Conservation (phyloP, 176 grass and related monocot genomes). For the Aegilops speltoides region DNA sequence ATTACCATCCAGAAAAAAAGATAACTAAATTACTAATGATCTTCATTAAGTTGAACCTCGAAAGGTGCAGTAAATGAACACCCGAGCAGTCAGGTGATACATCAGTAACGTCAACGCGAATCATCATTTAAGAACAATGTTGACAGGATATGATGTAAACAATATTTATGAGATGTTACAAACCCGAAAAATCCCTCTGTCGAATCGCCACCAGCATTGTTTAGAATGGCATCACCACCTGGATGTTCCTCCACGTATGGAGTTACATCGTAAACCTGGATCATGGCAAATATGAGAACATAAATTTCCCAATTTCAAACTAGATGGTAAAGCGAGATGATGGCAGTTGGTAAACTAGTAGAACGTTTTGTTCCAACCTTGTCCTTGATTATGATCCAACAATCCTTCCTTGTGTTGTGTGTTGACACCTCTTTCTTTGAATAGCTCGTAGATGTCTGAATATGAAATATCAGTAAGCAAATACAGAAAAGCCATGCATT, state of each 20-base stretch:
- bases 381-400: conserved; percentile 85
- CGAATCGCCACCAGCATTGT: conserved; percentile 82
- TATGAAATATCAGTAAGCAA: conserved; percentile 24
- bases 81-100: neutral
- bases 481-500: conserved; percentile 1
- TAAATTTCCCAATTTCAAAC: neutral
- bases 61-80: conserved; percentile 9
- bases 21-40: conserved; percentile 1
- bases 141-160: neutral
- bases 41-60: neutral
- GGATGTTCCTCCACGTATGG: conserved; percentile 88
- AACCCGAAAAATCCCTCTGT: conserved; percentile 77
- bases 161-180: conserved; percentile 19
- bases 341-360: neutral
- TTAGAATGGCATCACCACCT: conserved; percentile 82
- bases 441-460: conserved; percentile 46
- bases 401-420: conserved; percentile 81
- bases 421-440: conserved; percentile 62
- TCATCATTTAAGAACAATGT: neutral
- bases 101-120: neutral
- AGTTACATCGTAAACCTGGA: conserved; percentile 82
- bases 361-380: conserved; percentile 42
- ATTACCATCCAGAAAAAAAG: neutral
- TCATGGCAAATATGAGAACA: neutral
- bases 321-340: neutral